Evolutionary conservation across 73 alveolate genomes (phyloP), one percentile per base, ranked within the genome.

Genomic region (Paramecium tetraurelia): DNA sequence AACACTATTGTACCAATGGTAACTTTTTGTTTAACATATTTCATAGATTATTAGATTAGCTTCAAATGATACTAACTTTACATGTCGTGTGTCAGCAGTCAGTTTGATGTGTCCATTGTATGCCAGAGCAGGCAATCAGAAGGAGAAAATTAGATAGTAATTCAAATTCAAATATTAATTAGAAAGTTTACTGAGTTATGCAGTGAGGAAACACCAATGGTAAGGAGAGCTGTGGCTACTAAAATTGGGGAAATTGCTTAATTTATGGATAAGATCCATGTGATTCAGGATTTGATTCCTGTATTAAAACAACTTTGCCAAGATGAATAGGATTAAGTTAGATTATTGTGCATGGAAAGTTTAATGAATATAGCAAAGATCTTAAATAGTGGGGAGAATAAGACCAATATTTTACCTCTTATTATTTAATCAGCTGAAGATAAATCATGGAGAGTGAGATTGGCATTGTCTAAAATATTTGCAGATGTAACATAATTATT

Each of bases 131-230:
- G 99, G 99, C 31, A 86, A 96, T 86, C 95, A 95, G 89, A 97
- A 96, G 87, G 99, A 98, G 86, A 97, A 97, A 94, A 96, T 98
- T 50, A 95, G 99, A 89, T 93, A 95, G 93, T 92, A 93, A 43
- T 21, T 46, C 44, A 63, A 59, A 40, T 59, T 63, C 33, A 31
- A 31, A 87, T 31, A 58, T 27, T 35, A 14, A 29, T 84, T 41
- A 63, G 92, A 93, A 96, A 96, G 93, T 98, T 97, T 95, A 93
- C 97, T 50, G 99, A 98, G 93, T 95, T 98, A 68, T 97, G 99
- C 86, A 95, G 96, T 84, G 99, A 98, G 93, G 99, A 98, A 75
- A 98, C 99, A 40, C 99, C 99, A 44, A 98, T 98, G 98, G 97
- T 98, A 70, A 97, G 99, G 92, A 96, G 99, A 89, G 99, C 99